phyloP scores from a whole-genome alignment of 306 rosid genomes.

The Amphicarpaea edgeworthii region DNA sequence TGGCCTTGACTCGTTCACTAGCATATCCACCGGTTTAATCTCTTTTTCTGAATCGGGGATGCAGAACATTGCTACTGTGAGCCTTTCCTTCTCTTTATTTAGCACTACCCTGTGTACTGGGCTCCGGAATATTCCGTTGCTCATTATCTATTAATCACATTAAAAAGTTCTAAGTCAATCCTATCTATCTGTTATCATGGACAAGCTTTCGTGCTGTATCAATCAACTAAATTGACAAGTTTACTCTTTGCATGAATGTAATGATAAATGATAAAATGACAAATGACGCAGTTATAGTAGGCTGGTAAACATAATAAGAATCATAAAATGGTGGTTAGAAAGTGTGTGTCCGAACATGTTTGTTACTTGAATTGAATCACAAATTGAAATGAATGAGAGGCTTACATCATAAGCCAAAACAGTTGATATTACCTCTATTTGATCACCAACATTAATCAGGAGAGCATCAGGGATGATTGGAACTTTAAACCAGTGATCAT shows the following conservation, averaged over 20 bases:
- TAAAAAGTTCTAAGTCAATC: slow-evolving; percentile 18
- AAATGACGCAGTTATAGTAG: neutral
- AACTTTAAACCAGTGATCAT: slow-evolving; percentile 68
- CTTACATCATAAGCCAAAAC: no score
- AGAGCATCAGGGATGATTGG: slow-evolving; percentile 74
- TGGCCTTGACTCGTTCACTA: slow-evolving; percentile 63
- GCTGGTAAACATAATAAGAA: neutral
- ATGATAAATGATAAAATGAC: neutral
- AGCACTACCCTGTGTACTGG: slow-evolving; percentile 71
- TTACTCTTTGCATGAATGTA: neutral
- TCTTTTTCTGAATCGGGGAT: slow-evolving; percentile 57
- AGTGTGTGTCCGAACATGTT: no score
- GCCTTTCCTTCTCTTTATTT: slow-evolving; percentile 64
- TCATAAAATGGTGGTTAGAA: no score
- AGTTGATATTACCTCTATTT: slow-evolving; percentile 62
- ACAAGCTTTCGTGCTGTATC: neutral
- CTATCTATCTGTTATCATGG: neutral
- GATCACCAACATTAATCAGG: slow-evolving; percentile 82
- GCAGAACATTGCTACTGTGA: slow-evolving; percentile 64
- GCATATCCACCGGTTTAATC: slow-evolving; percentile 58
- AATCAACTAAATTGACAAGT: neutral
- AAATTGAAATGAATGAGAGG: no score
- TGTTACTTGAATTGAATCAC: no score
- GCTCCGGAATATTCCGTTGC: slow-evolving; percentile 73
- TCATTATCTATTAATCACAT: slow-evolving; percentile 54